Conservation (phyloP, 2,329 filamentous ascomycete genomes). For the Aspergillus chevalieri region DNA sequence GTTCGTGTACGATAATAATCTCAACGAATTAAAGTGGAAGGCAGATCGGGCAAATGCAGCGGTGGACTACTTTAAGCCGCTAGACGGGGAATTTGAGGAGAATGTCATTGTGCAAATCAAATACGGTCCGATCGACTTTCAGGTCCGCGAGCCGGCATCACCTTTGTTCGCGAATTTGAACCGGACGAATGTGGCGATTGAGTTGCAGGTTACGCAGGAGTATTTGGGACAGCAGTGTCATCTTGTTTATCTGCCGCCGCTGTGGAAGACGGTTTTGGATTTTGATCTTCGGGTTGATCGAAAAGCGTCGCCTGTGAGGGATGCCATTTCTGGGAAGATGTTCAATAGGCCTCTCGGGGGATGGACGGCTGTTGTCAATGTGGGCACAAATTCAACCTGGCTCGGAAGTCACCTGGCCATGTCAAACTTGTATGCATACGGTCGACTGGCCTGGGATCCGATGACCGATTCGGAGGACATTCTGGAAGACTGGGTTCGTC, state of each 20-base stretch:
- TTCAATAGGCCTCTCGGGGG: conserved; percentile 55
- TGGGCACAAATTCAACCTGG: conserved; percentile 62
- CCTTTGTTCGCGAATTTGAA: conserved; percentile 55
- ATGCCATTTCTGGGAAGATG: conserved; percentile 27
- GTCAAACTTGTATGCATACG: conserved; percentile 67
- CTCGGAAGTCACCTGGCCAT: conserved; percentile 63
- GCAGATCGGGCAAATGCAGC: conserved; percentile 65
- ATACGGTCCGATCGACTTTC: conserved; percentile 68
- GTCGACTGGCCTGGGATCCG: conserved; percentile 61
- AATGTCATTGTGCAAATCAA: conserved; percentile 70
- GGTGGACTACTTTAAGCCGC: conserved; percentile 58
- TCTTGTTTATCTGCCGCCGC: conserved; percentile 60
- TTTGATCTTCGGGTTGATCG: conserved; percentile 61
- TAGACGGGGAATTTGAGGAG: conserved; percentile 61
- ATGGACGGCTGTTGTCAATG: conserved; percentile 62
- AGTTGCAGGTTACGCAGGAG: conserved; percentile 63
- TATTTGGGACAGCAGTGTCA: conserved; percentile 67
- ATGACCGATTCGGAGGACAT: conserved; percentile 43
- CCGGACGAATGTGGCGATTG: conserved; percentile 51
- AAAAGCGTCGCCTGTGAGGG: conserved; percentile 50
- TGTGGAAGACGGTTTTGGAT: conserved; percentile 63
- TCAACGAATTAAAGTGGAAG: conserved; percentile 57
- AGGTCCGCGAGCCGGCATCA: conserved; percentile 61
- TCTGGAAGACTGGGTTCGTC: conserved; percentile 59
- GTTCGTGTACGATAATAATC: conserved; percentile 60